A percentile compares a stretch with the other conserved stretches of the same genome.
These are phyloP conservation scores for Atkinsonella hypoxylon DNA, from an alignment of 2,329 filamentous ascomycete species.

Conservation along the genomic window DNA sequence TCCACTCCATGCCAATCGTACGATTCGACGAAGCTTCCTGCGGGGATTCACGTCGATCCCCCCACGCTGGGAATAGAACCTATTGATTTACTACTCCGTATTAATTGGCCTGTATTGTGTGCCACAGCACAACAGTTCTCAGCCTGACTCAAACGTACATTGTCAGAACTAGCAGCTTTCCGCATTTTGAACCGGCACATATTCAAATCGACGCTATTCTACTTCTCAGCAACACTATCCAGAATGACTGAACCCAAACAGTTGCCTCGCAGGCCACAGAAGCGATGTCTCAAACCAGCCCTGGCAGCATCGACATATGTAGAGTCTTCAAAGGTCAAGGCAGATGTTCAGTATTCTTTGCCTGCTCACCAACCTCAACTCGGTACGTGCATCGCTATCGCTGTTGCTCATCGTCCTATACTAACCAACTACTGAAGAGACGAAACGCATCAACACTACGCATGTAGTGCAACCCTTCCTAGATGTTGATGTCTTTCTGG, in stretches of 20 bases:
- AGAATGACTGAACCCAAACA: conserved; percentile 1
- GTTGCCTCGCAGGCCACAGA: conserved; percentile 9
- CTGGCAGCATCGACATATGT: conserved; percentile 12
- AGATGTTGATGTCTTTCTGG: conserved; percentile 17
- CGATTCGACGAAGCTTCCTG: not conserved
- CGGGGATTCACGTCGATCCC: not conserved
- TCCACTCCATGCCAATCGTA: too few relatives aligned
- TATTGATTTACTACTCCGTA: too few relatives aligned
- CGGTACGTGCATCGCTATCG: conserved; percentile 12
- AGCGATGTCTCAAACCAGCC: conserved; percentile 15
- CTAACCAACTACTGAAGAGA: conserved; percentile 10
- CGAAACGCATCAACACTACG: conserved; percentile 16
- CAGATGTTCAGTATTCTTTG: conserved; percentile 18
- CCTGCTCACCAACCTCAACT: conserved; percentile 16
- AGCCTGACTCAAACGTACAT: too few relatives aligned
- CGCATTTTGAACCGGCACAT: not conserved
- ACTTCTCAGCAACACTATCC: not conserved
- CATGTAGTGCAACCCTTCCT: conserved; percentile 24
- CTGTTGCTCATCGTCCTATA: not conserved
- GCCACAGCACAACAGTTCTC: too few relatives aligned
- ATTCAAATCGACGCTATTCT: not conserved
- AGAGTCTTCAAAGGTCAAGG: conserved; percentile 14
- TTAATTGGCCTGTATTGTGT: too few relatives aligned
- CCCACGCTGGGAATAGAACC: too few relatives aligned
- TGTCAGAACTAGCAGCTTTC: not conserved